Evolutionary conservation across 2,329 filamentous ascomycete species (phyloP).

Genomic region (Arthrobotrys conoides): DNA sequence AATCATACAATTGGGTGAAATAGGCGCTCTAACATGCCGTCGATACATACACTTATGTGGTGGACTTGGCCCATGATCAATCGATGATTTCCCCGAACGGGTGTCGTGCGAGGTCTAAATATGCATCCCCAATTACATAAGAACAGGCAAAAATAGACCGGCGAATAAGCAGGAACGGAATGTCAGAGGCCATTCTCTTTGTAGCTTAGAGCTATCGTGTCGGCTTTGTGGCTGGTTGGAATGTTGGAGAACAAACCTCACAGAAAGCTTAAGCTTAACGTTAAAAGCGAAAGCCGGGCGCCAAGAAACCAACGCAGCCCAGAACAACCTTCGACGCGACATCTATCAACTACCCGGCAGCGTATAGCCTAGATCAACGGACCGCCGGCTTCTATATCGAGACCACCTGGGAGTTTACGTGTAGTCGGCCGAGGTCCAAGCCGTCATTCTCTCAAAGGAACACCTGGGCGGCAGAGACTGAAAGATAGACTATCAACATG

Average conservation of each 20-base stretch:
- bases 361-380: conserved; percentile 28
- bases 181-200: conserved; percentile 4
- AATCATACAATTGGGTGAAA: neutral
- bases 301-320: conserved; percentile 40
- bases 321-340: conserved; percentile 46
- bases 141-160: conserved; percentile 44
- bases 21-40: neutral
- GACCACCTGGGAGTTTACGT: conserved; percentile 1
- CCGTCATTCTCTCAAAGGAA: conserved; percentile 9
- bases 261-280: conserved; percentile 31
- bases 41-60: neutral
- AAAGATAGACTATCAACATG: conserved; percentile 42
- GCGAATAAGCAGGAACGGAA: conserved; percentile 29
- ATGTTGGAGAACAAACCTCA: conserved; percentile 20
- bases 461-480: conserved; percentile 22
- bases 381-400: conserved; percentile 29
- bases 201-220: conserved; percentile 24
- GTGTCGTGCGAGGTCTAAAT: conserved; percentile 21
- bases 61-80: neutral
- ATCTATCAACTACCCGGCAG: conserved; percentile 13
- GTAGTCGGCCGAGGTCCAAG: conserved; percentile 38
- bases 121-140: conserved; percentile 24
- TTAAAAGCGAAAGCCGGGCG: conserved; percentile 26
- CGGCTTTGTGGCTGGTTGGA: conserved; percentile 18
- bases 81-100: neutral